A percentile compares a stretch with the other conserved stretches of the same genome.
phyloP scores from a whole-genome alignment of 306 rosid species.

The Cicer cuneatum region DNA sequence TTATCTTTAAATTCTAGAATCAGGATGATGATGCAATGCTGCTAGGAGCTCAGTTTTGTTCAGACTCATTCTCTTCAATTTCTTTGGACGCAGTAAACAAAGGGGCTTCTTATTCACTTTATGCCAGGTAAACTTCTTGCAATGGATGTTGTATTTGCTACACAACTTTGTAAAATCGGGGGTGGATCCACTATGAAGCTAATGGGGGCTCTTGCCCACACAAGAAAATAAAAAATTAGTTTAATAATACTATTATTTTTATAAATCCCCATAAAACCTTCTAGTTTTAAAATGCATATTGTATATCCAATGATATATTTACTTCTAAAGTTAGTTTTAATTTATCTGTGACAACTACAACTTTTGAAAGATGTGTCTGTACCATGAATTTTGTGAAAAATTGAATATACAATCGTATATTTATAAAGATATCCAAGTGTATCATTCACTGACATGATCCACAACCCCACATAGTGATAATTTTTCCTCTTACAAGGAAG shows the following conservation, averaged over 20 bases:
- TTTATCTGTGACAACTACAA: too few relatives aligned
- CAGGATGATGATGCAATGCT: conserved; percentile 91
- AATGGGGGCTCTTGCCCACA: too few relatives aligned
- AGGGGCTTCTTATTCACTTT: conserved; percentile 73
- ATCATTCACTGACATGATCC: conserved; percentile 26
- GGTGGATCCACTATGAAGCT: too few relatives aligned
- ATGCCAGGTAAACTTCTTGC: conserved; percentile 63
- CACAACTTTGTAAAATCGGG: conserved; percentile 9
- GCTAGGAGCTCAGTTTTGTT: conserved; percentile 83
- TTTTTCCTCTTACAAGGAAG: conserved; percentile 6
- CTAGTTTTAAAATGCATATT: too few relatives aligned
- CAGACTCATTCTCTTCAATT: conserved; percentile 83
- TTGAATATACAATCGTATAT: too few relatives aligned
- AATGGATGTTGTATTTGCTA: conserved; percentile 1
- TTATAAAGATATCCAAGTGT: conserved; percentile 20
- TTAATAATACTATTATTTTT: too few relatives aligned
- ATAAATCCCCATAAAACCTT: too few relatives aligned
- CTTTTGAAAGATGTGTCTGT: too few relatives aligned
- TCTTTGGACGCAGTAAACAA: conserved; percentile 61
- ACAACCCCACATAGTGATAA: conserved; percentile 16
- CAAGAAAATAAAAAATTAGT: too few relatives aligned
- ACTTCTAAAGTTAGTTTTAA: too few relatives aligned
- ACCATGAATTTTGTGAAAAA: too few relatives aligned
- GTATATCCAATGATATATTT: too few relatives aligned
- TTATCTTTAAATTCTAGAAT: conserved; percentile 55